These are phyloP conservation scores for Linaria vulgaris DNA, from an alignment of 257 asterid genomes.

Conservation along the genomic window DNA sequence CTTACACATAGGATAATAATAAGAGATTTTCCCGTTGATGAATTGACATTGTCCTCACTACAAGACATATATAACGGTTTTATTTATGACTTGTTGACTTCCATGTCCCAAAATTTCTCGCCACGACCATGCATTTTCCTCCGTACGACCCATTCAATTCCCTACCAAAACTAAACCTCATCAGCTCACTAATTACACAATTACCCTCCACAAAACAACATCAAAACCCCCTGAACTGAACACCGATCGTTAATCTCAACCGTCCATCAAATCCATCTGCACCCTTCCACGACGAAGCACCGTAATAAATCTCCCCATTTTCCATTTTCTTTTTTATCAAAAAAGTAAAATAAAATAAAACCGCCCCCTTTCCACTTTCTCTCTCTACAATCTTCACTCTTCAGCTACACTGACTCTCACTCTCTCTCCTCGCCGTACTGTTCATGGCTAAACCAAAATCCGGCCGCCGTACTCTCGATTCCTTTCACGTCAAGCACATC, in stretches of 20 bases:
- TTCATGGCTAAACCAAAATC: constrained; percentile 69
- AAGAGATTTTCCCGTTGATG: too few relatives aligned
- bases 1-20: too few relatives aligned
- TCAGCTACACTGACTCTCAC: constrained; percentile 24
- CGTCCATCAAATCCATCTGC: background rate
- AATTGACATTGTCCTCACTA: too few relatives aligned
- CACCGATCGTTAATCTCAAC: background rate
- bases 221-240: background rate
- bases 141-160: background rate
- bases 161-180: constrained; percentile 7
- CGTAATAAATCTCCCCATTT: too few relatives aligned
- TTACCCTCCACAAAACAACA: constrained; percentile 8
- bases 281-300: background rate
- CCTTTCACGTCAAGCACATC: constrained; percentile 62
- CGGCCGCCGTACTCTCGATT: constrained; percentile 67
- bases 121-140: too few relatives aligned
- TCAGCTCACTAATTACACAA: background rate
- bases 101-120: background rate
- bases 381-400: constrained; percentile 24
- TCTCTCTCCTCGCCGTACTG: constrained; percentile 28
- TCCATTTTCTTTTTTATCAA: too few relatives aligned
- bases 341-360: background rate
- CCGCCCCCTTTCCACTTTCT: constrained; percentile 7
- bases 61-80: too few relatives aligned
- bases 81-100: constrained; percentile 2